Evolutionary conservation across 768 basidiomycete genomes (phyloP).

Genomic region (Rubroboletus pulcherrimus): DNA sequence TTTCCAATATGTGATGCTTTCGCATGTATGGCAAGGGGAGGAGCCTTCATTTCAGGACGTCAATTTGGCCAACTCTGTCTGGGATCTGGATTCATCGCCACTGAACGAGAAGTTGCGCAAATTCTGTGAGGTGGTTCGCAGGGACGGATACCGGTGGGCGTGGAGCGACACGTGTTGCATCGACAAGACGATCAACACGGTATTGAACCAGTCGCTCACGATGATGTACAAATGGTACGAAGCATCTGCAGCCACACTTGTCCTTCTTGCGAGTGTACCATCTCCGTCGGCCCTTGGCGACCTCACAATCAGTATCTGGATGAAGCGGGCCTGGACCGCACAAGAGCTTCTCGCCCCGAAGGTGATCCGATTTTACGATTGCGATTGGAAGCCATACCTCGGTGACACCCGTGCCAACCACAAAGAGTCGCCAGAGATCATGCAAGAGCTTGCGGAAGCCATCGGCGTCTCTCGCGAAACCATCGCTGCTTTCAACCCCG

Average conservation of each 20-base stretch:
- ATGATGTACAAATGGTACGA: not conserved
- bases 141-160: constrained; percentile 13
- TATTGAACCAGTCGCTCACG: not conserved
- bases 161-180: not conserved
- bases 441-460: not conserved
- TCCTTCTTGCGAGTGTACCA: not conserved
- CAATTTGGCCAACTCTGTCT: not conserved
- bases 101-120: not conserved
- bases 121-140: not conserved
- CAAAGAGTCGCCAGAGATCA: not conserved
- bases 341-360: not conserved
- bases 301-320: not conserved
- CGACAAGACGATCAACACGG: not conserved
- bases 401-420: not conserved
- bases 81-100: not conserved
- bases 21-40: not conserved
- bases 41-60: not conserved
- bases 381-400: not conserved
- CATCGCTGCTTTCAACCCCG: not conserved
- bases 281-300: not conserved
- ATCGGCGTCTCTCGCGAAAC: not conserved
- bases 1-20: constrained; percentile 3
- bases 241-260: not conserved
- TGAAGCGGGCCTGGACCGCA: not conserved
- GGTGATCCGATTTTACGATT: not conserved